Percentiles rank a stretch among this genome's conserved stretches.
Conservation (phyloP, 768 basidiomycete genomes). For the Rhodotorula paludigena region DNA sequence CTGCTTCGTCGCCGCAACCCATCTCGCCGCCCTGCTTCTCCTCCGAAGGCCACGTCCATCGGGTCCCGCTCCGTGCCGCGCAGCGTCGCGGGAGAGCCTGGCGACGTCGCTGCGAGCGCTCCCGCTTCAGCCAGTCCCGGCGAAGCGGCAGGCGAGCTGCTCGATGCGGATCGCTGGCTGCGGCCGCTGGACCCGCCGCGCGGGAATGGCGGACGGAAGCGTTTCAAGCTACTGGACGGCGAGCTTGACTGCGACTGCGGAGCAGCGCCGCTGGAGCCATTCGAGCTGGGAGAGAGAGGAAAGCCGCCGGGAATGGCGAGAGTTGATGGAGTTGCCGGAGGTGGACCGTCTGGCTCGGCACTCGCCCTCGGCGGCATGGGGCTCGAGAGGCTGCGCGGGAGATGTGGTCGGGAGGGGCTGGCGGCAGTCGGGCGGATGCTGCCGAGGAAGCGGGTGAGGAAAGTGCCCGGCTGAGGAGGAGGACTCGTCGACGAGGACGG, state of each 20-base stretch:
- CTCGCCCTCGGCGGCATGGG: conserved; percentile 8
- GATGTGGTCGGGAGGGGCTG: conserved; percentile 3
- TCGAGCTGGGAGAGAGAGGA: background rate
- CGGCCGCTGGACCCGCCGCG: background rate
- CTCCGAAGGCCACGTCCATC: conserved; percentile 9
- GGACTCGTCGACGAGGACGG: background rate
- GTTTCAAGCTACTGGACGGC: background rate
- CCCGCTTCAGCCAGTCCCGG: background rate
- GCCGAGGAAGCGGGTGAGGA: conserved; percentile 34
- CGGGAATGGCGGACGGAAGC: conserved; percentile 1
- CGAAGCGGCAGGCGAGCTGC: background rate
- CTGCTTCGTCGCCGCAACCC: conserved; percentile 10
- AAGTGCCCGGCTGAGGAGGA: conserved; percentile 19
- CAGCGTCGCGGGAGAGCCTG: conserved; percentile 25
- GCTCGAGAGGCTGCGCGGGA: conserved; percentile 26
- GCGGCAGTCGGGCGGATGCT: conserved; percentile 12
- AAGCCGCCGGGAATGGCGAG: background rate
- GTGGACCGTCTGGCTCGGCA: background rate
- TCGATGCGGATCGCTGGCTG: conserved; percentile 2
- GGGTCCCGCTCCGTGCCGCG: conserved; percentile 29
- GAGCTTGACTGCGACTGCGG: no score
- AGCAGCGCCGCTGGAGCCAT: background rate
- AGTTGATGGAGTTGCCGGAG: background rate
- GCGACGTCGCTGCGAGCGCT: background rate
- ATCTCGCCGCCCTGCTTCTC: background rate